These are phyloP conservation scores for Aspergillus diversus DNA, from an alignment of 495 filamentous ascomycete species.

Conservation along the genomic window DNA sequence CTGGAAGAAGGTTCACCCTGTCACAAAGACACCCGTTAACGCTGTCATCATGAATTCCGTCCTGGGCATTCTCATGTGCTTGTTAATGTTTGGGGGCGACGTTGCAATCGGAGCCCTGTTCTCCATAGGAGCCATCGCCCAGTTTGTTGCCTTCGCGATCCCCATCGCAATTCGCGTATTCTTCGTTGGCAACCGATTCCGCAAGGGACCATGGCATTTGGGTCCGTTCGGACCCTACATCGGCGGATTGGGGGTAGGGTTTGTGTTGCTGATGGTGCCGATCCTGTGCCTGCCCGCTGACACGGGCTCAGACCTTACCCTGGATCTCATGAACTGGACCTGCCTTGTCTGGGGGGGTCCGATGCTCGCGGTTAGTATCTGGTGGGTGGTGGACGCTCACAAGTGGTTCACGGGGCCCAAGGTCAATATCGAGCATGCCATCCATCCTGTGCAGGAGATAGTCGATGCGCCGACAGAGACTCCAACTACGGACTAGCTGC, in stretches of 20 bases:
- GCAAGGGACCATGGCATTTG: conserved; percentile 74
- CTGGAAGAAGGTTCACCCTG: conserved; percentile 68
- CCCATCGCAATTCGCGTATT: conserved; percentile 77
- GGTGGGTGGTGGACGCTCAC: conserved; percentile 71
- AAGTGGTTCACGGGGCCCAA: conserved; percentile 82
- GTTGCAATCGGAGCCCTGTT: conserved; percentile 75
- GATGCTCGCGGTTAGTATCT: conserved; percentile 64
- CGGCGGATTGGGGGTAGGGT: conserved; percentile 62
- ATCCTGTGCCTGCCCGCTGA: conserved; percentile 71
- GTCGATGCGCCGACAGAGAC: conserved; percentile 4
- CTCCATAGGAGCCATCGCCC: conserved; percentile 74
- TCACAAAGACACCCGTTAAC: conserved; percentile 75
- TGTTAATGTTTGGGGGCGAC: conserved; percentile 70
- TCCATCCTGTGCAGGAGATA: conserved; percentile 26
- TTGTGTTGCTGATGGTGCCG: conserved; percentile 74
- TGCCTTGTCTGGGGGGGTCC: conserved; percentile 73
- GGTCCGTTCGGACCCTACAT: conserved; percentile 64
- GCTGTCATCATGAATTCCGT: conserved; percentile 74
- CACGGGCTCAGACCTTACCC: conserved; percentile 59
- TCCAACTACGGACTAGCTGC: conserved; percentile 3
- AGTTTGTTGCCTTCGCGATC: conserved; percentile 74
- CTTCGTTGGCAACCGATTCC: conserved; percentile 72
- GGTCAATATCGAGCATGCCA: conserved; percentile 54
- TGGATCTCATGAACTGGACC: conserved; percentile 75
- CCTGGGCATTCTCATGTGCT: conserved; percentile 65